A percentile compares a stretch with the other conserved stretches of the same genome.
phyloP scores from a whole-genome alignment of 768 basidiomycete species.

The Kwoniella sp. region DNA sequence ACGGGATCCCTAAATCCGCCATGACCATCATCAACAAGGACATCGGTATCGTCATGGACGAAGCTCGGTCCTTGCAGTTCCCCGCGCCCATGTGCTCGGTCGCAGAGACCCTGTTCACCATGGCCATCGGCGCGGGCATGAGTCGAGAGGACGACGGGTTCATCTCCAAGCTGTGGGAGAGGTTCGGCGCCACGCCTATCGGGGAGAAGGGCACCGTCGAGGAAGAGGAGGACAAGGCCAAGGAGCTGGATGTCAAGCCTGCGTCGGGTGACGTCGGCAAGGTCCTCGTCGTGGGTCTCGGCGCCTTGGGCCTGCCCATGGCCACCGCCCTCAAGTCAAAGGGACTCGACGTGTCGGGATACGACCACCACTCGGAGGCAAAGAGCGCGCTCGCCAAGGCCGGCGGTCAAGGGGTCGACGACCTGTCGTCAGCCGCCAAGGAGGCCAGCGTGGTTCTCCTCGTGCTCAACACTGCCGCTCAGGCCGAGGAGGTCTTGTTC shows the following conservation, averaged over 20 bases:
- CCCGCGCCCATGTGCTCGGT: constrained; percentile 31
- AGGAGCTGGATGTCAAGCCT: constrained; percentile 22
- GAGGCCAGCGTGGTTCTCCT: constrained; percentile 32
- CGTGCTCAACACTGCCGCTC: constrained; percentile 22
- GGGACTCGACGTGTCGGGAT: constrained; percentile 30
- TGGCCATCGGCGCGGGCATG: constrained; percentile 31
- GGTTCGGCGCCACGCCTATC: constrained; percentile 25
- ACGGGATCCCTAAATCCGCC: constrained; percentile 39
- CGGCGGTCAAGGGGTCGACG: constrained; percentile 26
- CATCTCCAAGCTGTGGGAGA: constrained; percentile 31
- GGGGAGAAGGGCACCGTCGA: constrained; percentile 25
- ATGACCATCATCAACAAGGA: constrained; percentile 46
- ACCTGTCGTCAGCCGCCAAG: constrained; percentile 13
- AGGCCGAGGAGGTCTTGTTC: constrained; percentile 26
- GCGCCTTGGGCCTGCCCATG: constrained; percentile 36
- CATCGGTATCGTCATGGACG: constrained; percentile 45
- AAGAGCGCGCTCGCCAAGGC: constrained; percentile 16
- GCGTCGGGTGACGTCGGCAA: constrained; percentile 1
- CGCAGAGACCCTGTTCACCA: constrained; percentile 33
- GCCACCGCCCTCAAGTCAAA: constrained; percentile 22
- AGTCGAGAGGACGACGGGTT: constrained; percentile 31
- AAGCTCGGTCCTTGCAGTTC: constrained; percentile 27
- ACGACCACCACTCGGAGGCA: constrained; percentile 19
- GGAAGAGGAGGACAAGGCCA: constrained; percentile 27
- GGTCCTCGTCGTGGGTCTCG: constrained; percentile 41